A percentile compares a stretch with the other conserved stretches of the same genome.
Conservation (phyloP, 2,329 filamentous ascomycete genomes). For the Trichoderma sp. region DNA sequence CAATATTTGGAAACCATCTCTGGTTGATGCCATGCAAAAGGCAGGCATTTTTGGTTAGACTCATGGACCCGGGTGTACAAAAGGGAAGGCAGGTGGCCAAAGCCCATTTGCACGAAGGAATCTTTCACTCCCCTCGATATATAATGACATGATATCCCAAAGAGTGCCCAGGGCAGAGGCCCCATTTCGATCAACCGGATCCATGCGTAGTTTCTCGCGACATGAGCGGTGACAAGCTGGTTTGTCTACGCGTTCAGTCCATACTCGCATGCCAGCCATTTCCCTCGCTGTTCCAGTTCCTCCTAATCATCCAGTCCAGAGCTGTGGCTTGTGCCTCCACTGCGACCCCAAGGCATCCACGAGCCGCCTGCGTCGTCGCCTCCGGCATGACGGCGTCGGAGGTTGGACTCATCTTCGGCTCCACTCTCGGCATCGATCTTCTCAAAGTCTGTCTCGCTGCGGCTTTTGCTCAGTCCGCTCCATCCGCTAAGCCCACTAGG, state of each 20-base stretch:
- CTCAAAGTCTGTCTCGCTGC: slow-evolving; percentile 87
- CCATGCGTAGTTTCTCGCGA: neutral
- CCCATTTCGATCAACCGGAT: neutral
- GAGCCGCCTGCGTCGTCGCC: slow-evolving; percentile 34
- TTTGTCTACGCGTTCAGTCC: slow-evolving; percentile 30
- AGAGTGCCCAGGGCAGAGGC: slow-evolving; percentile 1
- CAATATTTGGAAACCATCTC: slow-evolving; percentile 10
- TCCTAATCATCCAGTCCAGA: slow-evolving; percentile 47
- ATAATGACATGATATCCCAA: slow-evolving; percentile 4
- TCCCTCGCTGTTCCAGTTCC: slow-evolving; percentile 35
- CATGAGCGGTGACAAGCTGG: neutral
- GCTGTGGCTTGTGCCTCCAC: slow-evolving; percentile 36
- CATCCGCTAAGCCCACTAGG: slow-evolving; percentile 51
- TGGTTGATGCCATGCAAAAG: neutral
- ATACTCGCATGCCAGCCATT: slow-evolving; percentile 35
- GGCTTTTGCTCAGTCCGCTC: slow-evolving; percentile 72
- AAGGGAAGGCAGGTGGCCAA: neutral
- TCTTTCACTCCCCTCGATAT: slow-evolving; percentile 20
- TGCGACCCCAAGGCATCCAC: slow-evolving; percentile 56
- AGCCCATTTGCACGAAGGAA: slow-evolving; percentile 2
- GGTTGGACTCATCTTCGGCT: slow-evolving; percentile 52
- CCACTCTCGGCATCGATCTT: slow-evolving; percentile 78
- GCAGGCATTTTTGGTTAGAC: slow-evolving; percentile 8
- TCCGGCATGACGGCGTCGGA: slow-evolving; percentile 37
- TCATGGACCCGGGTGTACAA: slow-evolving; percentile 5